A percentile compares a stretch with the other conserved stretches of the same genome.
phyloP scores from a whole-genome alignment of 2,329 filamentous ascomycete genomes.

The Leptographium procerum region DNA sequence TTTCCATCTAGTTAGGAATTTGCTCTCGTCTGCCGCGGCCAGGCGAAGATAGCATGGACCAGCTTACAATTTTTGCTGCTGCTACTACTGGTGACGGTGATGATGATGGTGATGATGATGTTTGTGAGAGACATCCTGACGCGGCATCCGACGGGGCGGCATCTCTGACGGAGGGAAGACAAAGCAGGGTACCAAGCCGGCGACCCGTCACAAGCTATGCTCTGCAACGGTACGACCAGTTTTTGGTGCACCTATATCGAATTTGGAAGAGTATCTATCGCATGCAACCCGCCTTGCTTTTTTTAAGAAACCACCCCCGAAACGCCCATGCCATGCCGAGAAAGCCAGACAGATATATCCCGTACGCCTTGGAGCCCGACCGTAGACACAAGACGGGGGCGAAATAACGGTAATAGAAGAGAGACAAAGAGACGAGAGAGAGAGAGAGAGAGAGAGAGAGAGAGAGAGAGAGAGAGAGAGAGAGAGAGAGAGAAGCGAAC shows the following conservation, averaged over 20 bases:
- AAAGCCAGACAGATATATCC: neutral
- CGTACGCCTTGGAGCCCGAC: neutral
- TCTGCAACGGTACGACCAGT: neutral
- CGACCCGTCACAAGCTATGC: neutral
- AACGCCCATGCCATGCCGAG: neutral
- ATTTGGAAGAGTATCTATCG: neutral
- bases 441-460: neutral
- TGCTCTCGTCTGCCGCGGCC: too few species aligned
- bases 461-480: neutral
- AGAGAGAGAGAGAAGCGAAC: neutral
- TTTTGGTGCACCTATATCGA: neutral
- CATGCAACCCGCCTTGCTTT: neutral
- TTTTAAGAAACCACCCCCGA: neutral
- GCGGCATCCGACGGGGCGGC: too few species aligned
- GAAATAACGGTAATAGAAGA: too few species aligned
- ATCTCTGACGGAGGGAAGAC: too few species aligned
- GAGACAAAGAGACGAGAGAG: neutral
- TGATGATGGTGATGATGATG: too few species aligned
- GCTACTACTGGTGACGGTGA: too few species aligned
- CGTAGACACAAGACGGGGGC: neutral
- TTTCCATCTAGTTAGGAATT: neutral
- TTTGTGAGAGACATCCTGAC: too few species aligned
- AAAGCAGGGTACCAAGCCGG: too few species aligned
- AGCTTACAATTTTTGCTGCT: too few species aligned
- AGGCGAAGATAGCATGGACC: too few species aligned